Percentiles rank a stretch among this genome's conserved stretches.
phyloP scores from a whole-genome alignment of 2,329 filamentous ascomycete genomes.

The Blastomyces parvus region DNA sequence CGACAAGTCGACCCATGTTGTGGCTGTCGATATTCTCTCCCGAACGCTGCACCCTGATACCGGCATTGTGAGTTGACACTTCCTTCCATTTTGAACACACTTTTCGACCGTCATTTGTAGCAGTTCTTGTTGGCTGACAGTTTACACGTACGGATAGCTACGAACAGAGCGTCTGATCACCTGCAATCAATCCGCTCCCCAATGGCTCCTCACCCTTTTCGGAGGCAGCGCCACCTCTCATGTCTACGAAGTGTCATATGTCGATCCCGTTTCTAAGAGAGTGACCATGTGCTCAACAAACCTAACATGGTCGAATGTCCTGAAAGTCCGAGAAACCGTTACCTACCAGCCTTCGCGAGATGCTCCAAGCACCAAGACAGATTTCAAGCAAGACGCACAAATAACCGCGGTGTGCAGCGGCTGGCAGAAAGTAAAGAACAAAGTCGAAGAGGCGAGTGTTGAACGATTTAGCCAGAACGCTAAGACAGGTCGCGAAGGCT shows the following conservation, averaged over 20 bases:
- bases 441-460: slow-evolving; percentile 85
- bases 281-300: slow-evolving; percentile 97
- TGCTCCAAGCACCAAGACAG: slow-evolving; percentile 51
- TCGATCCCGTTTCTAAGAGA: slow-evolving; percentile 71
- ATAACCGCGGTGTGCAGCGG: slow-evolving; percentile 92
- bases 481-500: slow-evolving; percentile 79
- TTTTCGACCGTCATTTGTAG: background rate
- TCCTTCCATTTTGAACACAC: background rate
- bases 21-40: slow-evolving; percentile 85
- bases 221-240: slow-evolving; percentile 72
- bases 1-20: slow-evolving; percentile 92
- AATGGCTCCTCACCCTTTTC: slow-evolving; percentile 62
- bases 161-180: slow-evolving; percentile 59
- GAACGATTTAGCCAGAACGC: slow-evolving; percentile 89
- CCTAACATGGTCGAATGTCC: slow-evolving; percentile 80
- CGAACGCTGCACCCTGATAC: slow-evolving; percentile 56
- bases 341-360: slow-evolving; percentile 59
- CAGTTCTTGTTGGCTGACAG: background rate
- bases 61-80: slow-evolving; percentile 50
- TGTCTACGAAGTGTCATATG: slow-evolving; percentile 92
- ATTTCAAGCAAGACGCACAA: slow-evolving; percentile 80
- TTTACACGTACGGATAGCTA: slow-evolving; percentile 38
- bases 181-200: slow-evolving; percentile 40
- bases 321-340: slow-evolving; percentile 89
- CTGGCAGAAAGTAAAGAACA: slow-evolving; percentile 95